Percentiles rank a stretch among this genome's conserved stretches.
phyloP scores from a whole-genome alignment of 441 rosid species.

The Francoa sonchifolia region DNA sequence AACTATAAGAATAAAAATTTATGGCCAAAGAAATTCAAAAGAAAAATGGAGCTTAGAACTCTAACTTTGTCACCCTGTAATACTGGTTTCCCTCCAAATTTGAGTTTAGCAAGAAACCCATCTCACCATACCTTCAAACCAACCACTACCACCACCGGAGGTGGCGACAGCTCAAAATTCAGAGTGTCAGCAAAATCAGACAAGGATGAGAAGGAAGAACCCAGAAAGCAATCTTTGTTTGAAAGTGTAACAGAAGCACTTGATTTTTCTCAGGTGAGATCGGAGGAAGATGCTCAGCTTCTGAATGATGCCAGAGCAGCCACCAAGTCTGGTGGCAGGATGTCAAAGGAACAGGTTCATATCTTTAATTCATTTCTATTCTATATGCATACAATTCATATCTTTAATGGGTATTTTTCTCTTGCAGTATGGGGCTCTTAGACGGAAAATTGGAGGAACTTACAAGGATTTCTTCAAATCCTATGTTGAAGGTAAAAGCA shows the following conservation, averaged over 20 bases:
- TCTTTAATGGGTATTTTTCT: conserved; percentile 1
- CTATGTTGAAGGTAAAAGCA: conserved; percentile 62
- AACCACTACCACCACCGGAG: conserved; percentile 5
- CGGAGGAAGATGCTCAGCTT: conserved; percentile 61
- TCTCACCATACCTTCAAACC: no score
- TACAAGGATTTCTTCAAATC: conserved; percentile 91
- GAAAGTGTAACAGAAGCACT: conserved; percentile 61
- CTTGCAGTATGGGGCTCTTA: conserved; percentile 77
- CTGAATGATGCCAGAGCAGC: conserved; percentile 59
- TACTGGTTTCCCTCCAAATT: conserved; percentile 12
- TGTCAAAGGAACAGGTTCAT: conserved; percentile 66
- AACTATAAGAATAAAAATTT: neutral
- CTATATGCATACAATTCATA: no score
- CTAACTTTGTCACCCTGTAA: conserved; percentile 26
- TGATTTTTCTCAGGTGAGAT: conserved; percentile 73
- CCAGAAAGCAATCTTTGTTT: conserved; percentile 50
- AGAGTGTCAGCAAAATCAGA: conserved; percentile 28
- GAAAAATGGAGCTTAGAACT: conserved; percentile 23
- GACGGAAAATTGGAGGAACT: conserved; percentile 91
- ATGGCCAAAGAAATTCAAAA: neutral
- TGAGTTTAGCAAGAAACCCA: conserved; percentile 7
- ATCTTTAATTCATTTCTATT: no score
- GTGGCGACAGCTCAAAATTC: conserved; percentile 8
- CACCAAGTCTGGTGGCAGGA: conserved; percentile 55
- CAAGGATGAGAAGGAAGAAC: conserved; percentile 22